Conservation (phyloP, 352 stramenopile species). For the Phytopythium helicoides region DNA sequence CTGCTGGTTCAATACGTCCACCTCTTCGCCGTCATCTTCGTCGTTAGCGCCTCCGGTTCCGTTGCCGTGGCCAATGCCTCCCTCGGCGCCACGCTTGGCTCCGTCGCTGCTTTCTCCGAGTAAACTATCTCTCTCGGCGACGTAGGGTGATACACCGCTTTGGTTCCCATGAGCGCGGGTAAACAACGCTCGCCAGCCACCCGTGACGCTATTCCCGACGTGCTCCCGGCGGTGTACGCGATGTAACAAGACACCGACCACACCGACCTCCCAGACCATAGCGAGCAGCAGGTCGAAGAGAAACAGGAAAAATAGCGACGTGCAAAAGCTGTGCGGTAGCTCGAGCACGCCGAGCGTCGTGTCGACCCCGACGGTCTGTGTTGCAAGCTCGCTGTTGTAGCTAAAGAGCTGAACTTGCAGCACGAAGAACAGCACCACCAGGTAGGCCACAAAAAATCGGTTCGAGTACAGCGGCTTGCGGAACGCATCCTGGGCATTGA, state of each 20-base stretch:
- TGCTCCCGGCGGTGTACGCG: conserved; percentile 43
- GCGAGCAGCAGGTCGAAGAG: conserved; percentile 57
- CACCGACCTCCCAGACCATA: conserved; percentile 55
- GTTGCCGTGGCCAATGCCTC: conserved; percentile 6
- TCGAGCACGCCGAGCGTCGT: conserved; percentile 54
- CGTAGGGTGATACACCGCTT: conserved; percentile 45
- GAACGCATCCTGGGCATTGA: conserved; percentile 67
- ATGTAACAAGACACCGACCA: conserved; percentile 50
- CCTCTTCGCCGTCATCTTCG: conserved; percentile 45
- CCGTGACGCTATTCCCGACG: conserved; percentile 9
- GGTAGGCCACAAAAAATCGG: conserved; percentile 45
- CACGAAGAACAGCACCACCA: conserved; percentile 46
- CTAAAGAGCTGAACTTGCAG: conserved; percentile 61
- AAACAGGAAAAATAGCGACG: conserved; percentile 67
- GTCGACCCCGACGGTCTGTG: conserved; percentile 46
- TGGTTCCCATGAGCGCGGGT: conserved; percentile 17
- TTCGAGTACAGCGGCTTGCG: conserved; percentile 61
- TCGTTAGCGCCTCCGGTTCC: conserved; percentile 16
- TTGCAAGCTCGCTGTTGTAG: conserved; percentile 53
- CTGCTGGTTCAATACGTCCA: conserved; percentile 23
- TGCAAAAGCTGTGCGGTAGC: conserved; percentile 50
- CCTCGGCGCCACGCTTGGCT: conserved; percentile 11
- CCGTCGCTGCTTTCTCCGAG: conserved; percentile 16
- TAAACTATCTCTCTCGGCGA: conserved; percentile 48
- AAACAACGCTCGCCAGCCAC: conserved; percentile 19